Evolutionary conservation across 371 early-diverging fungal genomes (phyloP), one percentile per base, ranked within the genome.

Genomic region (Mucor velutinosus): DNA sequence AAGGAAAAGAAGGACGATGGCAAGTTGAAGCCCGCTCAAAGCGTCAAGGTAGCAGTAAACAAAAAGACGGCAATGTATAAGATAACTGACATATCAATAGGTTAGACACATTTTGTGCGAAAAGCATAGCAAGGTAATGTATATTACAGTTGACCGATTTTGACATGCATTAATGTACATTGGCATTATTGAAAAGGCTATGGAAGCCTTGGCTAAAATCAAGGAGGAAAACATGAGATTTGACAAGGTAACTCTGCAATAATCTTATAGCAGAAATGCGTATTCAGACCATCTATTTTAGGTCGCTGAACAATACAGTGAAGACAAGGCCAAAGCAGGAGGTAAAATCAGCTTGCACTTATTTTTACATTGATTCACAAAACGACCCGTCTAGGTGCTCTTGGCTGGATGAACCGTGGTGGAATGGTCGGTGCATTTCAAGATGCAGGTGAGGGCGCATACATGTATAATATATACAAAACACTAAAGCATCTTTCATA

Each of bases 341-440:
- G 86, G 86, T 78, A 78, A 33, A 58, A 41, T n/a, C 37, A 58
- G 27, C n/a, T 2, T 17, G 7, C 5, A n/a, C 15, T n/a, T 17
- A 17, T 17, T 6, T 14, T 17, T 27, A 30, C n/a, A 56, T 0
- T 32, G 29, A 47, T 4, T 15, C 12, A 4, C 4, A 17, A 32
- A 0, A 4, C 56, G n/a, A 29, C 5, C 10, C 29, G 55, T 39
- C 33, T 64, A 78, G 80, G 77, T 25, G 75, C 82, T 29, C 81
- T 97, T 25, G 97, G 97, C 19, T 93, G 94, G 93, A 91, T 92
- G 93, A 81, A 76, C 5, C 84, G 97, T 64, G 96, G 95, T 7
- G 86, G 91, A 12, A 95, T 96, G 97, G 95, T 94, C 7, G 96
- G 94, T 2, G 77, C 90, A 0, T 97, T 97, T 76, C 95, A 96